Conservation (phyloP, 2,329 filamentous ascomycete genomes). For the Metarhizium sp. region DNA sequence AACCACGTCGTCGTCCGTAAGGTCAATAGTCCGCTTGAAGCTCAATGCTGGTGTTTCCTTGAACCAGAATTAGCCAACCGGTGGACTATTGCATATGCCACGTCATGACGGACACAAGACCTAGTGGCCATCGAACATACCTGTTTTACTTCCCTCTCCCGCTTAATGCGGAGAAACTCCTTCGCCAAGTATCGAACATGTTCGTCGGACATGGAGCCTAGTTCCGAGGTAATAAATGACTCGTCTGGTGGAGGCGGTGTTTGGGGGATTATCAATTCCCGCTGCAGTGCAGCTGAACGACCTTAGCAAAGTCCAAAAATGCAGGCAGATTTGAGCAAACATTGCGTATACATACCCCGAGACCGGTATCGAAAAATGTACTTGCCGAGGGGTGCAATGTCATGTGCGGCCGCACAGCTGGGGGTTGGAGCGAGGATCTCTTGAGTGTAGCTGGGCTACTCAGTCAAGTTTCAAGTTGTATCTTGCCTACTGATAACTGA, state of each 20-base stretch:
- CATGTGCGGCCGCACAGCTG: neutral
- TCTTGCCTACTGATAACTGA: conserved; percentile 1
- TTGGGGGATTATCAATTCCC: conserved; percentile 14
- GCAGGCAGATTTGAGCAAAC: no score
- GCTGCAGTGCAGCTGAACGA: conserved; percentile 11
- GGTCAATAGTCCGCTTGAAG: conserved; percentile 6
- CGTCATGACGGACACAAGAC: neutral
- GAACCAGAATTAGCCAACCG: neutral
- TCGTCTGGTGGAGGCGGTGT: conserved; percentile 2
- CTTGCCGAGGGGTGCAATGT: neutral
- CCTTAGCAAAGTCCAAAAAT: neutral
- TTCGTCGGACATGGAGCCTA: conserved; percentile 8
- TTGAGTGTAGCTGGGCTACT: neutral
- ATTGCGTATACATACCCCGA: conserved; percentile 6
- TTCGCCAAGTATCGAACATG: conserved; percentile 13
- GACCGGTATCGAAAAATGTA: conserved; percentile 16
- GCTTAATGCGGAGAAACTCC: conserved; percentile 10
- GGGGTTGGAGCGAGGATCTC: neutral
- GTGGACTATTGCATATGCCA: neutral
- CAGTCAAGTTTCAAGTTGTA: neutral
- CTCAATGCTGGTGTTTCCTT: neutral
- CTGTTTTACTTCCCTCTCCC: neutral
- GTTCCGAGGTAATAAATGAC: neutral
- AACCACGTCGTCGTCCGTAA: conserved; percentile 2
- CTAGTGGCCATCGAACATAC: neutral